A percentile compares a stretch with the other conserved stretches of the same genome.
These are phyloP conservation scores for Entomortierella chlamydospora DNA, from an alignment of 192 early-diverging fungal genomes.

Conservation along the genomic window DNA sequence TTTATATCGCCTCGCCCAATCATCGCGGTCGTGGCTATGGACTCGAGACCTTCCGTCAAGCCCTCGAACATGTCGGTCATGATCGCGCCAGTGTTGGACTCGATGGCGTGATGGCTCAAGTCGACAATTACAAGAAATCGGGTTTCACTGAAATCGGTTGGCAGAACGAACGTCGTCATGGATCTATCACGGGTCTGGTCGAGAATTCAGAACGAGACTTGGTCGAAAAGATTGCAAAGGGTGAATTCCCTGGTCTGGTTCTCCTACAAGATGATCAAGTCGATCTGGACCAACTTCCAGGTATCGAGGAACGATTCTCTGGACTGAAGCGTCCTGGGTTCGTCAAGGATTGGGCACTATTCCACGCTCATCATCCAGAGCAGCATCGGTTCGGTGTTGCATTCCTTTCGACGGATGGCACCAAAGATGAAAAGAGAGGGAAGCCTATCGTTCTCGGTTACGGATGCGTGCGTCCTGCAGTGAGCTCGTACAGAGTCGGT, in stretches of 20 bases:
- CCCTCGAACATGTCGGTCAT: conserved; percentile 6
- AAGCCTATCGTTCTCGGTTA: conserved; percentile 28
- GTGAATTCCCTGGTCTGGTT: conserved; percentile 15
- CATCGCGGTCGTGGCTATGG: conserved; percentile 38
- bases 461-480: conserved; percentile 47
- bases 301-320: conserved; percentile 15
- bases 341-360: conserved; percentile 21
- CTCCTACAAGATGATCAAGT: conserved; percentile 10
- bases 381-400: conserved; percentile 25
- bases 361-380: conserved; percentile 18
- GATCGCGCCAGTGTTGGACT: conserved; percentile 17
- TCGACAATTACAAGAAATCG: conserved; percentile 35
- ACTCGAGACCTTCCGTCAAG: neutral
- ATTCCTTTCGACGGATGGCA: conserved; percentile 8
- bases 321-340: conserved; percentile 40
- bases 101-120: conserved; percentile 38
- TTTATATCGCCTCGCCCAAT: conserved; percentile 26
- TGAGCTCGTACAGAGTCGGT: conserved; percentile 44
- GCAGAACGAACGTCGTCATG: conserved; percentile 39
- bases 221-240: neutral
- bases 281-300: conserved; percentile 15
- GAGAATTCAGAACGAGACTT: conserved; percentile 11
- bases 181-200: neutral
- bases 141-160: conserved; percentile 21
- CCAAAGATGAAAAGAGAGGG: neutral